Evolutionary conservation across 2,329 filamentous ascomycete genomes (phyloP), one percentile per base, ranked within the genome.

Genomic region (Alternaria triticina): DNA sequence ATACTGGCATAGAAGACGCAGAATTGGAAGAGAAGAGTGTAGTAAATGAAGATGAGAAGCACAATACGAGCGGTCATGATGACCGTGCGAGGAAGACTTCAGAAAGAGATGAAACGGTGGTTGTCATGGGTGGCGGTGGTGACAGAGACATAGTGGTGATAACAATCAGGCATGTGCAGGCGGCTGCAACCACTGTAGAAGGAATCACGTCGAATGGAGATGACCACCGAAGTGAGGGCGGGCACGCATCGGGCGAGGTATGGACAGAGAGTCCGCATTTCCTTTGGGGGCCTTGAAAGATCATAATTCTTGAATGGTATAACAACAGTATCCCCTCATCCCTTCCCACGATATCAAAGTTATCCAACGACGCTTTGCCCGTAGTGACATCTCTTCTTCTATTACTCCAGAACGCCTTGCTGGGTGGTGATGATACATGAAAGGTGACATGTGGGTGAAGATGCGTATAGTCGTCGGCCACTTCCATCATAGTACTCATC

Each of bases 321-420:
- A 57, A n/a, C 15, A 30, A n/a, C 20, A 46, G n/a, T 25, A 46
- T 49, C 23, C 36, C 36, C 6, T 23, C 43, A 33, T 54, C 17
- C 27, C 12, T 22, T 28, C 5, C 33, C 17, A 22, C 23, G 13
- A 44, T 15, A 15, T 22, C 13, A 17, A 23, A 22, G 23, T 27
- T 12, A 57, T 57, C 43, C 36, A 46, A 46, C 27, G 12, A 28
- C 54, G 6, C 40, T 17, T 30, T 28, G 47, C 11, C 47, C 12
- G 10, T 23, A 5, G 20, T 52, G 11, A 23, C 12, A 22, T 10
- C 46, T 45, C 27, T 30, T 23, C 23, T n/a, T 33, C 12, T 44
- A 28, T 44, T 13, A 44, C 52, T 54, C 36, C 52, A 44, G 52
- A 55, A 62, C 60, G 60, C 60, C 60, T 54, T 62, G 60, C 60